Evolutionary conservation across 768 basidiomycete species (phyloP), one percentile per base, ranked within the genome.

Genomic region (Suillus subluteus): DNA sequence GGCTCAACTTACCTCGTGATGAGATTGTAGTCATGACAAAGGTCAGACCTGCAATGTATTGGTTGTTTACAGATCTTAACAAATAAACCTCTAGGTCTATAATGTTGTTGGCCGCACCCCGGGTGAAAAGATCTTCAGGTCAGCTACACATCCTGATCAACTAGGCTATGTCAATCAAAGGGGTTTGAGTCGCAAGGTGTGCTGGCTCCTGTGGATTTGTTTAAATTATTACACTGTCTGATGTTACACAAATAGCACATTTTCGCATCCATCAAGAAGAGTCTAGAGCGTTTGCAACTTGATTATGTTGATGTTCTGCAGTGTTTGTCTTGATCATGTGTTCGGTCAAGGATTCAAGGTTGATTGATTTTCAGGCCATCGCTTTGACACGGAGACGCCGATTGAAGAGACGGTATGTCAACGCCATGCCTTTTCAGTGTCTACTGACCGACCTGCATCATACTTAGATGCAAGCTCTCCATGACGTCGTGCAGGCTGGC

Each of bases 261-360:
- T 46, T 94, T 94, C 69, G 89, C 88, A 41, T 79, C 86, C 0
- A 85, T 90, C 43, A 87, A 88, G 71, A 77, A 79, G 18, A 87
- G 86, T 55, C 75, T 94, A 66, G 76, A 89, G 72, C 83, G 91
- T 21, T 81, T 94, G 2, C 88, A 92, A 56, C 75, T 91, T 35
- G 92, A 94, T 62, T 91, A 92, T 68, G 82, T 94, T 71, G 93
- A 94, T 71, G 77, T 93, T 2, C 77, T 92, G 9, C 91, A 93
- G 79, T 90, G 89, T 82, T 70, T 67, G 81, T 64, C 35, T 12
- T 55, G 72, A 52, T 58, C 16, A 5, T 4, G 18, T 8, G 12
- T 43, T 61, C 26, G 26, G 30, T 18, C 11, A 4, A 13, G 52
- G 37, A 62, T 13, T 63, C 23, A 43, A 52, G 23, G 11, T n/a